A percentile compares a stretch with the other conserved stretches of the same genome.
phyloP scores from a whole-genome alignment of 1,284 basidiomycete genomes.

The Golubevia sp. region DNA sequence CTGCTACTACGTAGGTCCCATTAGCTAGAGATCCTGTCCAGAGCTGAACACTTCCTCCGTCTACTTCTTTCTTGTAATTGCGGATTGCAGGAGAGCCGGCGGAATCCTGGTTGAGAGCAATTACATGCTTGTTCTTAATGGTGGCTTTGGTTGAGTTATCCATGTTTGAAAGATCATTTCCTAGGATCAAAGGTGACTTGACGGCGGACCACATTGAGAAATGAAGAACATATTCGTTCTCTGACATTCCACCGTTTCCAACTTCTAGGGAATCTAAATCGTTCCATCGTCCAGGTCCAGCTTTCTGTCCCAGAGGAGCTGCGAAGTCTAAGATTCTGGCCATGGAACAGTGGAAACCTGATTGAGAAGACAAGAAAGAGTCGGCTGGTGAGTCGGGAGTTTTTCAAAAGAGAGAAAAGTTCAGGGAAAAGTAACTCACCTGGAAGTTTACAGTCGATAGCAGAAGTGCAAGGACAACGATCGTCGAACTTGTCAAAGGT shows the following conservation, averaged over 20 bases:
- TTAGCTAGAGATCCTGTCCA: conserved; percentile 17
- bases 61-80: conserved; percentile 18
- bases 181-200: conserved; percentile 55
- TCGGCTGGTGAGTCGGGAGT: conserved; percentile 1
- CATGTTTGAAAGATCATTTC: conserved; percentile 43
- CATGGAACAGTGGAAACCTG: conserved; percentile 27
- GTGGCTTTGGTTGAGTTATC: conserved; percentile 22
- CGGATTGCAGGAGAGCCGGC: conserved; percentile 36
- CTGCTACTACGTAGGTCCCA: conserved; percentile 9
- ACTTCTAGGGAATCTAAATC: conserved; percentile 45
- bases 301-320: conserved; percentile 25
- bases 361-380: conserved; percentile 1
- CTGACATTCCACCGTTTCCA: conserved; percentile 11
- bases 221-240: conserved; percentile 39
- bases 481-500: conserved; percentile 64
- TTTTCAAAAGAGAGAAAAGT: neutral
- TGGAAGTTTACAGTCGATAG: conserved; percentile 5
- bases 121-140: conserved; percentile 42
- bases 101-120: conserved; percentile 41
- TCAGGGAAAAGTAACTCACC: neutral
- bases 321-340: conserved; percentile 33
- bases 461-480: conserved; percentile 62
- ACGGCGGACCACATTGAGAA: conserved; percentile 51
- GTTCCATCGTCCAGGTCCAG: conserved; percentile 33
- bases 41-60: conserved; percentile 10